Base-by-base conservation (phyloP, 2,329 filamentous ascomycete genomes). In the Alternaria consortialis region DNA sequence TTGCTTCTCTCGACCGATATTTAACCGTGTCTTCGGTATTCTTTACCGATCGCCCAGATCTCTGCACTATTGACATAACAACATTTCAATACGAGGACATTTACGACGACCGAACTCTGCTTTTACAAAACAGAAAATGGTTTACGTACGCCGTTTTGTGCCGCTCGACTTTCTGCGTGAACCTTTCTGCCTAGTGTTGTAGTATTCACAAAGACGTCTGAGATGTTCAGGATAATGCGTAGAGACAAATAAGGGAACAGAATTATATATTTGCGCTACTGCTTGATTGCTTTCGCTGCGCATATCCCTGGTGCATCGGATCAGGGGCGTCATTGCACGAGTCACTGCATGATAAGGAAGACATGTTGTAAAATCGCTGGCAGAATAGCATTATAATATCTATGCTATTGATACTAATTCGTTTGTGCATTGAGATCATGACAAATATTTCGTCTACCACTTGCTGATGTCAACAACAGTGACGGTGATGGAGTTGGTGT, bases 401-500 rank as follows among this genome's bases (percentile, higher is more conserved):
- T 27, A 46, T 46, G 42, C 8, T 17, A 31, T 46, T 17, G n/a
- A 20, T 46, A 32, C 7, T 46, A 12, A 5, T 36, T 36, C 36
- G 12, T n/a, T n/a, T 25, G 0, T 7, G 12, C 20, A 4, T 36
- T 36, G 2, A 13, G 11, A 50, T 6, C 15, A 29, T 3, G 7
- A 7, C n/a, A 20, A 7, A 7, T 1, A 8, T 17, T 6, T 0
- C 7, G 11, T 39, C 23, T 53, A 58, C 56, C 56, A 58, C 48
- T 66, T 70, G 23, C 65, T 64, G 15, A 78, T 75, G 53, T 78
- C 74, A 64, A 77, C 64, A 31, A 77, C 74, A 17, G 65, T 70
- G 13, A 76, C 53, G 50, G 73, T 67, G 34, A 78, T 65, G 58
- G 70, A 71, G 47, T 78, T 78, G 13, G 66, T 74, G 11, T 66